A percentile compares a stretch with the other conserved stretches of the same genome.
Evolutionary conservation across 495 filamentous ascomycete genomes (phyloP).

Genomic region (Talaromyces nanjingensis): DNA sequence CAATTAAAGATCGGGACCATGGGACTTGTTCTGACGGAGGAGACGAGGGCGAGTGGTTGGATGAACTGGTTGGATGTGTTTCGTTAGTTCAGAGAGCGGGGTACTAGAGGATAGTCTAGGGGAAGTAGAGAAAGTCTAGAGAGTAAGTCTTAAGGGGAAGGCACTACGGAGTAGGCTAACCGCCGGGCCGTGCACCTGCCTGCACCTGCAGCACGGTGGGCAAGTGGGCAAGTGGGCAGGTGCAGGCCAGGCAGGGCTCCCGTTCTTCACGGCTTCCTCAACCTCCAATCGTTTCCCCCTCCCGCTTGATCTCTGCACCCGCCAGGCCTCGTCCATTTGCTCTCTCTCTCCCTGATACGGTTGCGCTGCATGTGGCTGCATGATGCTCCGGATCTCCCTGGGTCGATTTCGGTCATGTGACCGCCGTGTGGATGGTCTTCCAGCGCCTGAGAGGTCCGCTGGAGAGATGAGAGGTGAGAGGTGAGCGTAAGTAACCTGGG

Average conservation of each 20-base stretch:
- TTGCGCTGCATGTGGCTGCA: slow-evolving; percentile 9
- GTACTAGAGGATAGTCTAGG: not conserved
- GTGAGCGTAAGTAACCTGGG: not conserved
- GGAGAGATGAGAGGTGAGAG: no score
- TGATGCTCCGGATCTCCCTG: slow-evolving; percentile 9
- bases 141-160: no score
- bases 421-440: slow-evolving; percentile 9
- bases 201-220: not conserved
- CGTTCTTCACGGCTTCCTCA: slow-evolving; percentile 6
- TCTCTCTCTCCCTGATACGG: not conserved
- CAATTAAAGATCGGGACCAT: not conserved
- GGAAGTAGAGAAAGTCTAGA: not conserved
- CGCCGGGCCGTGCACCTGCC: slow-evolving; percentile 9
- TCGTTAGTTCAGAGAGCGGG: not conserved
- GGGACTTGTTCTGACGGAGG: not conserved
- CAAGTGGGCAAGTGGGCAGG: no score
- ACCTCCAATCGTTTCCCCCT: slow-evolving; percentile 9
- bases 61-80: not conserved
- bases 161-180: not conserved
- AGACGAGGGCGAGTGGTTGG: not conserved
- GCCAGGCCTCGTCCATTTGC: not conserved
- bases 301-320: not conserved
- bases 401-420: slow-evolving; percentile 13
- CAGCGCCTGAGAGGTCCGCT: slow-evolving; percentile 1
- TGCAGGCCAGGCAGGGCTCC: not conserved